A percentile compares a stretch with the other conserved stretches of the same genome.
phyloP scores from a whole-genome alignment of 345 rosid species.

The Eucalyptus viminalis region DNA sequence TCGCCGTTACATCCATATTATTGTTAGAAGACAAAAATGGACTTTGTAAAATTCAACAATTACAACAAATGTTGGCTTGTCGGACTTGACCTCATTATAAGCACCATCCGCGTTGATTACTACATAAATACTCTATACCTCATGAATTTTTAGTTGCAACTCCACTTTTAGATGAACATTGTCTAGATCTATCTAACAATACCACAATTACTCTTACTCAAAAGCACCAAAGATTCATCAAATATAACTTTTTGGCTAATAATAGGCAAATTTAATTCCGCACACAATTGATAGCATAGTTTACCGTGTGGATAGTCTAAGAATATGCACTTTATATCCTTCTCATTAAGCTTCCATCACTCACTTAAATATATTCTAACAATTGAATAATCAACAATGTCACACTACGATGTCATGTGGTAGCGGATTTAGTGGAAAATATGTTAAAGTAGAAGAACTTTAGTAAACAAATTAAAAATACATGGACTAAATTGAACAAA shows the following conservation, averaged over 20 bases:
- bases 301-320: not conserved
- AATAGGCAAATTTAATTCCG: rapidly evolving
- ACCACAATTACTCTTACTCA: not conserved
- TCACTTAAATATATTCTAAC: not conserved
- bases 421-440: too few relatives aligned
- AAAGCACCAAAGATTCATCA: too few relatives aligned
- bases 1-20: rapidly evolving
- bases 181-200: rapidly evolving
- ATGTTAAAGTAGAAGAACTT: too few relatives aligned
- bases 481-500: too few relatives aligned
- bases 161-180: not conserved
- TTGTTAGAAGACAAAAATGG: not conserved
- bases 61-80: not conserved
- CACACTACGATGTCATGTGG: too few relatives aligned
- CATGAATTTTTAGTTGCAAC: not conserved
- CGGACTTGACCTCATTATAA: rapidly evolving
- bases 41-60: not conserved
- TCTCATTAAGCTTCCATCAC: not conserved
- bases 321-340: rapidly evolving
- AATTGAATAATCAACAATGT: not conserved
- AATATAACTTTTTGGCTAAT: too few relatives aligned
- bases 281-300: not conserved
- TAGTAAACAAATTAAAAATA: too few relatives aligned
- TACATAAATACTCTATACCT: not conserved
- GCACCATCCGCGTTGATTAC: rapidly evolving